Base-by-base conservation (phyloP, 202 grass and related monocot genomes). In the Setaria italica region DNA sequence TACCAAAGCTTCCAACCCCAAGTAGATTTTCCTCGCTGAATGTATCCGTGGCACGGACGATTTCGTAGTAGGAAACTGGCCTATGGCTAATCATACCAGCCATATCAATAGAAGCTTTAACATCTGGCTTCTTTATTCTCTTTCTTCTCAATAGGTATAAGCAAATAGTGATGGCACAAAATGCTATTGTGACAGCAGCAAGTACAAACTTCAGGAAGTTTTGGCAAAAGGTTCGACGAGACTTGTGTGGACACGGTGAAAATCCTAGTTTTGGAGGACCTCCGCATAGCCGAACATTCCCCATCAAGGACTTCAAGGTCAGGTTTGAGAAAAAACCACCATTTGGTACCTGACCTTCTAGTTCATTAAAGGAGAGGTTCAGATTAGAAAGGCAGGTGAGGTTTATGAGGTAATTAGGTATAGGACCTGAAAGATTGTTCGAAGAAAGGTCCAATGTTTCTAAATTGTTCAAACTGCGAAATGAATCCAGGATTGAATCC, bases 281-380 rank as follows among this genome's bases (percentile, higher is more conserved):
- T 1, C 84, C 57, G 0, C 76, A 90, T 42, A 90, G n/a, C 39
- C 47, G 12, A 13, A 6, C 33, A 72, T 90, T 90, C 15, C 84
- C 78, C 51, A 79, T 76, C 39, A 90, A 59, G 6, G 48, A 73
- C 45, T 83, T 3, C 3, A 72, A 17, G 10, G 54, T 86, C 5
- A 83, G 15, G 54, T 86, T 90, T 60, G 66, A 63, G 47, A 90
- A 90, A 17, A 80, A 35, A 59, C 79, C 88, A 19, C 71, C 78
- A 4, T 41, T 11, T 67, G 88, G 88, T 62, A 86, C n/a, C 57
- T 74, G 78, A 63, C 88, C 84, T 67, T 67, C 33, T 33, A 83
- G 54, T 0, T 86, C 29, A 50, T 90, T 90, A 13, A 65, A 86
- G 14, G 88, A 86, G 15, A 90, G 84, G 58, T 90, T 90, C 30